Evolutionary conservation across 202 grass and related monocot species (phyloP).

Genomic region (Tripidium arundinaceum): DNA sequence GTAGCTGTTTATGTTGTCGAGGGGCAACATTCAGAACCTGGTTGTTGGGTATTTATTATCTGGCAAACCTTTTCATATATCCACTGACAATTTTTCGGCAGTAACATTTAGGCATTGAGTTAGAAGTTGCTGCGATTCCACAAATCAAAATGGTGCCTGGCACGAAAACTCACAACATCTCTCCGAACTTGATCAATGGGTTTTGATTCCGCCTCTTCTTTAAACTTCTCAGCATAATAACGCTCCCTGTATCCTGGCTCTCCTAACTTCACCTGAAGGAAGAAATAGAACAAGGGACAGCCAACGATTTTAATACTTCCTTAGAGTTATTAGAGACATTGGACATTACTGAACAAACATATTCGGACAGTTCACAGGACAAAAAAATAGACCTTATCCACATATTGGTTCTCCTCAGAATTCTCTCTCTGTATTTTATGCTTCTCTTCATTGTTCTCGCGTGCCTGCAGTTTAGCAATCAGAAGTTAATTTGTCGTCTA

Average conservation of each 20-base stretch:
- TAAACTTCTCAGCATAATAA: constrained; percentile 95
- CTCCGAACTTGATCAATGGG: constrained; percentile 65
- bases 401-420: constrained; percentile 57
- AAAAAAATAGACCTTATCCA: constrained; percentile 66
- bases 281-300: constrained; percentile 11
- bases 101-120: constrained; percentile 24
- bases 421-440: constrained; percentile 58
- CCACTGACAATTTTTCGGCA: background rate
- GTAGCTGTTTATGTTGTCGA: background rate
- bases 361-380: background rate
- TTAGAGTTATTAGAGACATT: constrained; percentile 5
- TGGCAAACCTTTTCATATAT: background rate
- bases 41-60: background rate
- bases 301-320: background rate
- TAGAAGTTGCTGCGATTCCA: constrained; percentile 3
- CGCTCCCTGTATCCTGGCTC: constrained; percentile 78
- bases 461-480: constrained; percentile 50
- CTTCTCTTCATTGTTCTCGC: constrained; percentile 75
- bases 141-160: constrained; percentile 8
- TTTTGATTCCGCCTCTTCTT: constrained; percentile 62
- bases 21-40: constrained; percentile 1
- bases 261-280: constrained; percentile 85
- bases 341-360: constrained; percentile 6
- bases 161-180: constrained; percentile 87
- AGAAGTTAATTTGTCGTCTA: constrained; percentile 4